These are phyloP conservation scores for Yamadazyma sp. DNA, from an alignment of 1,139 yeast genomes.

Conservation along the genomic window DNA sequence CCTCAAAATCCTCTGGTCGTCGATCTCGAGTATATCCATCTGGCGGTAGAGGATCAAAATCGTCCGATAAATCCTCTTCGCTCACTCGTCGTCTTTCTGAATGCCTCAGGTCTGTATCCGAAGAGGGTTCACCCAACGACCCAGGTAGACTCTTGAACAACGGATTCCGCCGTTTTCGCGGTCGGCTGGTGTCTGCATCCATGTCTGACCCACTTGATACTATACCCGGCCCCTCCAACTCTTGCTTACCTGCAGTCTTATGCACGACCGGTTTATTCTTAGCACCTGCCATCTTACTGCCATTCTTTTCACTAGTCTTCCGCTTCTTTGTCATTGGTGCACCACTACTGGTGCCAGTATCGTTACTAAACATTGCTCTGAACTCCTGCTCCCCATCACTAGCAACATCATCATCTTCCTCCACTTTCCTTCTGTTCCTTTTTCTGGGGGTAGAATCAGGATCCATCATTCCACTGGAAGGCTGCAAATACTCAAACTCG, in stretches of 20 bases:
- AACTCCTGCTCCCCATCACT: constrained; percentile 24
- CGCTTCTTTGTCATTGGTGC: neutral
- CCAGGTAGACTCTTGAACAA: neutral
- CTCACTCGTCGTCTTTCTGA: neutral
- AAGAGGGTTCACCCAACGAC: neutral
- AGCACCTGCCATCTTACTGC: neutral
- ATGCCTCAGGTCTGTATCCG: neutral
- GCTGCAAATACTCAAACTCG: neutral
- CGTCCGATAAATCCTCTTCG: neutral
- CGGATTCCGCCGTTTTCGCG: neutral
- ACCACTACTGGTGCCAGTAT: neutral
- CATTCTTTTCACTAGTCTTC: neutral
- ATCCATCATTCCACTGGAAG: neutral
- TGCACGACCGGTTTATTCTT: neutral
- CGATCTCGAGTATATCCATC: neutral
- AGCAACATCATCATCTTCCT: constrained; percentile 18
- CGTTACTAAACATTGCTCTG: constrained; percentile 1
- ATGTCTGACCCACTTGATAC: neutral
- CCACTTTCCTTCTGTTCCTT: neutral
- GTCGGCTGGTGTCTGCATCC: neutral
- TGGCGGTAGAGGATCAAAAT: neutral
- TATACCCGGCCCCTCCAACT: neutral
- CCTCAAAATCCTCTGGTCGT: constrained; percentile 3
- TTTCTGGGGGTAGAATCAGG: neutral
- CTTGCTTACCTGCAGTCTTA: neutral